A percentile compares a stretch with the other conserved stretches of the same genome.
Conservation (phyloP, 2,329 filamentous ascomycete species). For the Sporothrix euskadiensis region DNA sequence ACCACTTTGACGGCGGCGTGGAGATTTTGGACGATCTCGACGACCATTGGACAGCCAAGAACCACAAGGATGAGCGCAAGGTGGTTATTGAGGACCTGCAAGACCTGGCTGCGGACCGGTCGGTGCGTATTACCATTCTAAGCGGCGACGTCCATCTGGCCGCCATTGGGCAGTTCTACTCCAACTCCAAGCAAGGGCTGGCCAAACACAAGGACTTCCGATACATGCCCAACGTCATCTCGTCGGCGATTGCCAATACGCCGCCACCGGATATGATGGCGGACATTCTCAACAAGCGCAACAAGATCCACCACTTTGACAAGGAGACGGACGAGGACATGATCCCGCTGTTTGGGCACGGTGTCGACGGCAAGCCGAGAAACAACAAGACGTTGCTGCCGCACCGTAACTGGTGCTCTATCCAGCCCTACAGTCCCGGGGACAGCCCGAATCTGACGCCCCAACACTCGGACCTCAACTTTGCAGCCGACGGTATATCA, state of each 20-base stretch:
- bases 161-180: conserved; percentile 92
- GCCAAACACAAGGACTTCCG: conserved; percentile 89
- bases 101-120: conserved; percentile 89
- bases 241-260: conserved; percentile 89
- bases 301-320: conserved; percentile 74
- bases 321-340: conserved; percentile 87
- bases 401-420: conserved; percentile 93
- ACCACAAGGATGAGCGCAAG: conserved; percentile 86
- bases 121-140: conserved; percentile 85
- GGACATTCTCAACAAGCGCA: conserved; percentile 89
- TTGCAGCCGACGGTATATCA: conserved; percentile 44
- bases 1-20: conserved; percentile 86
- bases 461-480: conserved; percentile 50
- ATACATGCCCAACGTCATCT: conserved; percentile 96
- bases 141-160: conserved; percentile 93
- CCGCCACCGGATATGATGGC: conserved; percentile 86
- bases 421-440: conserved; percentile 79
- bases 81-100: conserved; percentile 89
- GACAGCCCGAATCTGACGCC: conserved; percentile 72
- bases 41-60: conserved; percentile 96
- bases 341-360: conserved; percentile 88
- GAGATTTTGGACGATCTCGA: conserved; percentile 91
- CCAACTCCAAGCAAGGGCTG: conserved; percentile 75
- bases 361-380: conserved; percentile 82
- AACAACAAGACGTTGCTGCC: conserved; percentile 91